These are phyloP conservation scores for Leccinum variicolor DNA, from an alignment of 768 basidiomycete genomes.

Conservation along the genomic window DNA sequence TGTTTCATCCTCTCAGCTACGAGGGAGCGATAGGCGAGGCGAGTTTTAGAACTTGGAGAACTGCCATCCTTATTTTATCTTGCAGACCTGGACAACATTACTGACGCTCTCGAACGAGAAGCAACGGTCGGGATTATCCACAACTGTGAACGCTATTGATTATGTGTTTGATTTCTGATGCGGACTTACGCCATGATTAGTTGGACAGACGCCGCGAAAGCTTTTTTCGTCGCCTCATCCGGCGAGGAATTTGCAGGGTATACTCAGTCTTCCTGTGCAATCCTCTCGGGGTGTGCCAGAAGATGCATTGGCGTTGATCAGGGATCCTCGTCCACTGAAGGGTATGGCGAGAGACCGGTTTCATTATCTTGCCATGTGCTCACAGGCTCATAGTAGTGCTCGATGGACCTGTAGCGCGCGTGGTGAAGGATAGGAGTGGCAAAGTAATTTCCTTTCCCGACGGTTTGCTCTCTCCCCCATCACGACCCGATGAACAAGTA, in stretches of 20 bases:
- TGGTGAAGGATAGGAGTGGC: slow-evolving; percentile 46
- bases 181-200: slow-evolving; percentile 34
- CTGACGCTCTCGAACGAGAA: slow-evolving; percentile 82
- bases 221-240: slow-evolving; percentile 80
- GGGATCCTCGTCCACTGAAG: slow-evolving; percentile 53
- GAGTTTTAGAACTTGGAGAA: neutral
- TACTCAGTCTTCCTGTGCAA: slow-evolving; percentile 69
- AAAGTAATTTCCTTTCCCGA: slow-evolving; percentile 59
- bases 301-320: slow-evolving; percentile 67
- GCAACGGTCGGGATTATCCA: slow-evolving; percentile 95
- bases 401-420: slow-evolving; percentile 33
- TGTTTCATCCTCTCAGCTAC: slow-evolving; percentile 91
- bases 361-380: neutral
- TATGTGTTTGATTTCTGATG: neutral
- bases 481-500: slow-evolving; percentile 62
- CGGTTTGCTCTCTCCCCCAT: slow-evolving; percentile 55
- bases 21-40: slow-evolving; percentile 78
- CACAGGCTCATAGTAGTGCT: slow-evolving; percentile 38
- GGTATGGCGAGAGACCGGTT: slow-evolving; percentile 34
- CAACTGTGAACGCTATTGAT: slow-evolving; percentile 57
- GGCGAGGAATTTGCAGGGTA: slow-evolving; percentile 64
- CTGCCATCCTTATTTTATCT: neutral
- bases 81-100: slow-evolving; percentile 80
- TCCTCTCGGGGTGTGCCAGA: slow-evolving; percentile 78
- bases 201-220: slow-evolving; percentile 90